Percentiles rank a stretch among this genome's conserved stretches.
phyloP scores from a whole-genome alignment of 805 yeast species.

The Lipomyces yamadae region DNA sequence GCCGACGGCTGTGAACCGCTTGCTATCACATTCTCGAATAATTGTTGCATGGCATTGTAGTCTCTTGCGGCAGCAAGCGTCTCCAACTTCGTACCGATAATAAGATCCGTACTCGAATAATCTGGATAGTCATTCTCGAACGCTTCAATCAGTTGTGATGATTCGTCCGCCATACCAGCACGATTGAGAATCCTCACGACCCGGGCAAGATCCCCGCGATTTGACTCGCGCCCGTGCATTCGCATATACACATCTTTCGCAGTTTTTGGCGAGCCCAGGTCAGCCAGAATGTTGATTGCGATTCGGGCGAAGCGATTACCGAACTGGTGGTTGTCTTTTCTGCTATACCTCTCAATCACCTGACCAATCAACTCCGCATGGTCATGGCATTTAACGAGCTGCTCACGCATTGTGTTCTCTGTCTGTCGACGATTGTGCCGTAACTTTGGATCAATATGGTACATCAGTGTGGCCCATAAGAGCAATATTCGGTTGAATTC shows the following conservation, averaged over 20 bases:
- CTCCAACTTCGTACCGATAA: conserved; percentile 20
- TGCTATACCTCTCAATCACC: background rate
- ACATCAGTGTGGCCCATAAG: conserved; percentile 17
- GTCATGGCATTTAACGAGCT: conserved; percentile 11
- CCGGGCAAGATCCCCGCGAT: conserved; percentile 17
- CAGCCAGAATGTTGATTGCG: conserved; percentile 14
- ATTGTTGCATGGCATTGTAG: conserved; percentile 21
- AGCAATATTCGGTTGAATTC: conserved; percentile 16
- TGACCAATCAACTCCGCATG: conserved; percentile 5
- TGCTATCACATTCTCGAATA: conserved; percentile 25
- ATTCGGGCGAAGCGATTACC: conserved; percentile 24
- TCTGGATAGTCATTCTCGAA: conserved; percentile 11
- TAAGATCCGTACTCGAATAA: background rate
- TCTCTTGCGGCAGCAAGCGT: conserved; percentile 25
- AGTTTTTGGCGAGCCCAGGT: conserved; percentile 16
- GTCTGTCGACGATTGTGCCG: conserved; percentile 4
- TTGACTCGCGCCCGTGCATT: conserved; percentile 7
- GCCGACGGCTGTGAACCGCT: conserved; percentile 18
- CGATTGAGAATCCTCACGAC: conserved; percentile 12
- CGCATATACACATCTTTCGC: conserved; percentile 17
- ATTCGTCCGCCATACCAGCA: conserved; percentile 7
- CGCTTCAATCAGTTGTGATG: conserved; percentile 14
- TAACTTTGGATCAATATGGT: conserved; percentile 19
- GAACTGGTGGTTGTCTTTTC: conserved; percentile 6
- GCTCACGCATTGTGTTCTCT: conserved; percentile 10